phyloP scores from a whole-genome alignment of 2,329 filamentous ascomycete species.

The Fonsecaea monophora region DNA sequence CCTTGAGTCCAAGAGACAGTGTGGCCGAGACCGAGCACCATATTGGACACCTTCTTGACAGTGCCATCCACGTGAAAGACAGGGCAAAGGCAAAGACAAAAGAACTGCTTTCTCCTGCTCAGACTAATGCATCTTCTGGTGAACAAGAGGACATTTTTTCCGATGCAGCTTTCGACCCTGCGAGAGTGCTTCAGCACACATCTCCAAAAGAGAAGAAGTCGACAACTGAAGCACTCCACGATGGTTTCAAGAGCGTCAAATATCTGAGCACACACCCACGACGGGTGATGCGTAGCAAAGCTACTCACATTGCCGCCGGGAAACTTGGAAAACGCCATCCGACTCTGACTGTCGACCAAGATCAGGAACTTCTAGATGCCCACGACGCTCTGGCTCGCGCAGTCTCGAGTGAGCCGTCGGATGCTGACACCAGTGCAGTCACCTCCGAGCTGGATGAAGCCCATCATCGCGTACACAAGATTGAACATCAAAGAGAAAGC shows the following conservation, averaged over 20 bases:
- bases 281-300: conserved; percentile 43
- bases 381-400: conserved; percentile 42
- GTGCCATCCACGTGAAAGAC: conserved; percentile 23
- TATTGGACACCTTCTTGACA: conserved; percentile 21
- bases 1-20: conserved; percentile 11
- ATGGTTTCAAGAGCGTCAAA: conserved; percentile 32
- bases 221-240: conserved; percentile 37
- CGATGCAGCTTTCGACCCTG: conserved; percentile 48
- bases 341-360: conserved; percentile 39
- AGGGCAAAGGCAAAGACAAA: conserved; percentile 31
- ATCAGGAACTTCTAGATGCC: conserved; percentile 45
- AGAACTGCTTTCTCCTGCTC: conserved; percentile 18
- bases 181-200: conserved; percentile 37
- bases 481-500: conserved; percentile 47
- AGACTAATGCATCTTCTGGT: background rate
- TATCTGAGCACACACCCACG: conserved; percentile 44
- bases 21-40: conserved; percentile 25
- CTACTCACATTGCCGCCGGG: conserved; percentile 42
- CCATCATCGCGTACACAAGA: conserved; percentile 40
- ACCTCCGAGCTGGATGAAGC: conserved; percentile 31
- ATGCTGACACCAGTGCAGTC: conserved; percentile 24
- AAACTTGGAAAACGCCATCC: conserved; percentile 47
- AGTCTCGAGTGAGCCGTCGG: conserved; percentile 30
- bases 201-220: conserved; percentile 32
- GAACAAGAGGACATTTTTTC: conserved; percentile 29